Conservation (phyloP, 2,329 filamentous ascomycete species). For the Lachnellula arida region DNA sequence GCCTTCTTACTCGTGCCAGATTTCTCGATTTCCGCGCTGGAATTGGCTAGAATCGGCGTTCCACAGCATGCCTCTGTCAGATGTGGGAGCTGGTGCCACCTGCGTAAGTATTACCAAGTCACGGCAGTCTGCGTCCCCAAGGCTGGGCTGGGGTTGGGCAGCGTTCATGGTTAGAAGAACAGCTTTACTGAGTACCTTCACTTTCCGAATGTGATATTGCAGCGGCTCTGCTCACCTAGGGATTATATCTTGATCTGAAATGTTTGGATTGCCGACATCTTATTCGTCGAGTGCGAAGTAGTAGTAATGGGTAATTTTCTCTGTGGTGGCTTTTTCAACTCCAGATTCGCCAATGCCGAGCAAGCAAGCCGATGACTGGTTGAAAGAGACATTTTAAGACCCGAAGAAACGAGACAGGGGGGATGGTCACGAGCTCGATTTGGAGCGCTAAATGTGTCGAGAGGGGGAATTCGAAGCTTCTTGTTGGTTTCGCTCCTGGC, state of each 20-base stretch:
- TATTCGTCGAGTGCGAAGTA: neutral
- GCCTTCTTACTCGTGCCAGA: slow-evolving; percentile 8
- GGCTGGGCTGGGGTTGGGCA: slow-evolving; percentile 3
- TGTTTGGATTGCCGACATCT: neutral
- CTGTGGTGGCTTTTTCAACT: slow-evolving; percentile 1
- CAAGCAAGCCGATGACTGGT: neutral
- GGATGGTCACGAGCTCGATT: slow-evolving; percentile 18
- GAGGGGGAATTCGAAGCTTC: slow-evolving; percentile 1
- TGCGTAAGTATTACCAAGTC: neutral
- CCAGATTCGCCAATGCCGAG: neutral
- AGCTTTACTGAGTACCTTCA: neutral
- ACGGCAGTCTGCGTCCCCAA: slow-evolving; percentile 14
- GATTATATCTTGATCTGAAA: neutral
- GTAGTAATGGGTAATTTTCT: neutral
- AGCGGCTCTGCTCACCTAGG: slow-evolving; percentile 3
- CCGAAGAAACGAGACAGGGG: slow-evolving; percentile 8
- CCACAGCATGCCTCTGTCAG: slow-evolving; percentile 15
- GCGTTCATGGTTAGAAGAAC: neutral
- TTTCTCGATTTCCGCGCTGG: slow-evolving; percentile 8
- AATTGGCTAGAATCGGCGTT: slow-evolving; percentile 2
- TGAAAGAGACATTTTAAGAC: slow-evolving; percentile 2
- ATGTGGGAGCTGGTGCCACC: slow-evolving; percentile 1
- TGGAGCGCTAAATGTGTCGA: slow-evolving; percentile 20
- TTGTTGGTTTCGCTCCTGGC: slow-evolving; percentile 3
- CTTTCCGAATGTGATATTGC: neutral